A percentile compares a stretch with the other conserved stretches of the same genome.
These are phyloP conservation scores for Vitis amurensis DNA, from an alignment of 164 flowering plant species.

Conservation along the genomic window DNA sequence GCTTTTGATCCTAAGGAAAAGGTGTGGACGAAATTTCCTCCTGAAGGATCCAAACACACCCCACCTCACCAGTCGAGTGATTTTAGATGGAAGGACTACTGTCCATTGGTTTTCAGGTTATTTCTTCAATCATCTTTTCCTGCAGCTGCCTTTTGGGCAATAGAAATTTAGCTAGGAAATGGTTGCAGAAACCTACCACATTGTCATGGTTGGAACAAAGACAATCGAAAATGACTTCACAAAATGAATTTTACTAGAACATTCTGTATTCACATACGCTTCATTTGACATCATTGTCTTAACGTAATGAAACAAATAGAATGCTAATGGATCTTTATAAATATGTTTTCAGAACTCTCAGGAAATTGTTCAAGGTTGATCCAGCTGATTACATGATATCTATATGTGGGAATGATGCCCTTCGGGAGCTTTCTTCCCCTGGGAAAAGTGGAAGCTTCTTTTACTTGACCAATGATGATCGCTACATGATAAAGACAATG, in stretches of 20 bases:
- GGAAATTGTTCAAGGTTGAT: constrained; percentile 89
- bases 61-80: constrained; percentile 87
- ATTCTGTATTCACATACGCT: no score
- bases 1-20: constrained; percentile 89
- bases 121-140: not conserved
- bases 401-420: constrained; percentile 91
- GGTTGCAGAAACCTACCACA: no score
- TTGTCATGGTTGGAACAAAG: no score
- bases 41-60: constrained; percentile 79
- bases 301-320: no score
- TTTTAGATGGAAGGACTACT: constrained; percentile 89
- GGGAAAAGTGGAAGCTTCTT: constrained; percentile 99
- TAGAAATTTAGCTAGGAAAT: no score
- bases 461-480: constrained; percentile 81
- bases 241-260: no score
- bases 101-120: constrained; percentile 86
- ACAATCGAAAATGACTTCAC: no score
- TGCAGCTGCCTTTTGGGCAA: not conserved
- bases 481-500: constrained; percentile 86
- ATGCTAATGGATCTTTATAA: not conserved
- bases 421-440: constrained; percentile 91
- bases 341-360: constrained; percentile 66
- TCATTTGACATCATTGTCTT: no score
- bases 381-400: constrained; percentile 97
- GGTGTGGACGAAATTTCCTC: constrained; percentile 80